Percentiles rank a stretch among this genome's conserved stretches.
Evolutionary conservation across 2,329 filamentous ascomycete genomes (phyloP).

Genomic region (Ophiostoma sp.): DNA sequence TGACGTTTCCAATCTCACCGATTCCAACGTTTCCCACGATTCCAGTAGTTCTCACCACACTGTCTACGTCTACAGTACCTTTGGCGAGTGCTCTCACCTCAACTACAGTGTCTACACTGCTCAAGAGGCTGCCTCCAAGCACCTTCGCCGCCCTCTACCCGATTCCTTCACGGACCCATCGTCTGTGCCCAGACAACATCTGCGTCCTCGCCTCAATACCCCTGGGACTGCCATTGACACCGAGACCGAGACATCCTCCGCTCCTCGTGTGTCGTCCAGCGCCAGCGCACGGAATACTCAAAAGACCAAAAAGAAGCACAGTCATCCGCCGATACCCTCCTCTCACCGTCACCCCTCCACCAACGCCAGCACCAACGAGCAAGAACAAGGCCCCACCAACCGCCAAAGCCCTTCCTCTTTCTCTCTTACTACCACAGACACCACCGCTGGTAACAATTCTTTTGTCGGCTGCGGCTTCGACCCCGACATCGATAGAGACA

Average conservation of each 20-base stretch:
- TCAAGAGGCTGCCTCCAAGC: slow-evolving; percentile 3
- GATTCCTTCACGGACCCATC: slow-evolving; percentile 13
- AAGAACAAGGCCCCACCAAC: slow-evolving; percentile 8
- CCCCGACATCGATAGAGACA: slow-evolving; percentile 31
- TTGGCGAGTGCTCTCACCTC: slow-evolving; percentile 31
- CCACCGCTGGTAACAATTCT: not conserved
- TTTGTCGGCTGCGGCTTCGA: slow-evolving; percentile 22
- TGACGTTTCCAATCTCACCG: slow-evolving; percentile 31
- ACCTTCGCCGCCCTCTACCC: slow-evolving; percentile 5
- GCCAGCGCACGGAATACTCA: not conserved
- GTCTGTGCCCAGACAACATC: slow-evolving; percentile 12
- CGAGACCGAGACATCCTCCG: not conserved
- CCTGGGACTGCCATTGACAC: not conserved
- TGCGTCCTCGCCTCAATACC: slow-evolving; percentile 10
- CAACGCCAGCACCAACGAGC: not conserved
- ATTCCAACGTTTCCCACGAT: slow-evolving; percentile 23
- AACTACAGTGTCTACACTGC: slow-evolving; percentile 16
- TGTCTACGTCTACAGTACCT: slow-evolving; percentile 24
- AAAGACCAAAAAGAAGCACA: not conserved
- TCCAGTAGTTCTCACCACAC: not conserved
- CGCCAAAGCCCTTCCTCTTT: not conserved
- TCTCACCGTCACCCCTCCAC: slow-evolving; percentile 5
- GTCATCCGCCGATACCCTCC: not conserved
- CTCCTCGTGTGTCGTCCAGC: not conserved
- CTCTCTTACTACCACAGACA: not conserved